Conservation (phyloP, 1,284 basidiomycete genomes). For the Tilletia setariae region DNA sequence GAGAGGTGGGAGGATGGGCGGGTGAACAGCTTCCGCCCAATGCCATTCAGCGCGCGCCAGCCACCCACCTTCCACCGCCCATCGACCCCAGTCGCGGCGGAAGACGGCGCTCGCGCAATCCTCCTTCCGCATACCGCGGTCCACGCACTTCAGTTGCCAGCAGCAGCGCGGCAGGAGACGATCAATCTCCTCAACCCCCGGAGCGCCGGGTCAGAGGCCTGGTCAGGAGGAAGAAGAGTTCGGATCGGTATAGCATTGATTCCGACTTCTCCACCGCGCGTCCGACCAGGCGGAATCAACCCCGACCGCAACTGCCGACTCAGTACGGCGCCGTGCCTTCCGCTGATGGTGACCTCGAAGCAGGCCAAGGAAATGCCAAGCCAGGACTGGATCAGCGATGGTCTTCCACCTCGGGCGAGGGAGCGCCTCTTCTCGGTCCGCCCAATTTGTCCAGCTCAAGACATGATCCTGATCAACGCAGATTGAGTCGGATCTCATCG, state of each 20-base stretch:
- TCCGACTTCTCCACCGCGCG: constrained; percentile 2
- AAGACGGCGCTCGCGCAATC: not conserved
- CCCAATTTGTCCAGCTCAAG: not conserved
- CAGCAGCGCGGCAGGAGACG: not conserved
- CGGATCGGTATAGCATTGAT: constrained; percentile 6
- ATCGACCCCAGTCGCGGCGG: constrained; percentile 10
- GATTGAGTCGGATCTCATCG: constrained; percentile 5
- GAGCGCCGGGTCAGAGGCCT: not conserved
- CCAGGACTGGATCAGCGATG: too few species aligned
- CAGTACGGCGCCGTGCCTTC: not conserved
- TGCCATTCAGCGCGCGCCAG: constrained; percentile 20
- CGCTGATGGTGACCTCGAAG: not conserved
- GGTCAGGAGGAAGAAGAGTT: not conserved
- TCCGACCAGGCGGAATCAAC: not conserved
- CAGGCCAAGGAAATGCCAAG: not conserved
- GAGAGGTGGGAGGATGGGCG: constrained; percentile 31
- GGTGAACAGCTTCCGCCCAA: constrained; percentile 37
- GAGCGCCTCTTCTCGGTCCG: not conserved
- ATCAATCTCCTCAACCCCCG: not conserved
- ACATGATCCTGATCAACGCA: not conserved
- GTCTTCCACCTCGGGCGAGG: not conserved
- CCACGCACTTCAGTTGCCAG: not conserved
- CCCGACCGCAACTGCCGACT: not conserved
- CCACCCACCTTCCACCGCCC: not conserved
- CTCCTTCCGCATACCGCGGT: constrained; percentile 16